phyloP scores from a whole-genome alignment of 441 rosid genomes.

The Erysimum pusillum region DNA sequence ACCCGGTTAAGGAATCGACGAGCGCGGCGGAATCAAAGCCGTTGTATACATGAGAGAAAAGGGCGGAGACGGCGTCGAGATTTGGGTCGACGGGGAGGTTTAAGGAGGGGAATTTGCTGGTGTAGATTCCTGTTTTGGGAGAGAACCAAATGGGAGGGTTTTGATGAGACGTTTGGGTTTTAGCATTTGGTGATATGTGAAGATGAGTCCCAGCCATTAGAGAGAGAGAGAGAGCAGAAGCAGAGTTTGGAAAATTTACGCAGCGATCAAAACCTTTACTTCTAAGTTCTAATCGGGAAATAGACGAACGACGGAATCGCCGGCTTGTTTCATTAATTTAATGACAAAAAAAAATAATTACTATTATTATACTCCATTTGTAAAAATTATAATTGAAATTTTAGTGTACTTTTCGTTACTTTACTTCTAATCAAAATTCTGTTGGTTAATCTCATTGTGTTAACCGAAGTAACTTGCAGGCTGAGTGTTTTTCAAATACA shows the following conservation, averaged over 20 bases:
- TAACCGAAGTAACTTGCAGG: no score
- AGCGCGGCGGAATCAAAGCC: constrained; percentile 54
- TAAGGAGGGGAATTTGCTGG: constrained; percentile 59
- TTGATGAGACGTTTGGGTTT: constrained; percentile 36
- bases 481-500: no score
- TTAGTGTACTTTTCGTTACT: no score
- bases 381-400: no score
- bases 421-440: no score
- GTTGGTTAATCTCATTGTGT: no score
- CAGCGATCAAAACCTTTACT: not conserved
- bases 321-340: no score
- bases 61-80: constrained; percentile 70
- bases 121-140: constrained; percentile 70
- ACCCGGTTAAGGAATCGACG: constrained; percentile 66
- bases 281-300: constrained; percentile 11
- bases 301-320: not conserved
- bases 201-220: constrained; percentile 41
- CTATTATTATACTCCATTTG: no score
- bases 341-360: no score
- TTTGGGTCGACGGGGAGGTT: constrained; percentile 61
- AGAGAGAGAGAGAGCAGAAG: constrained; percentile 1
- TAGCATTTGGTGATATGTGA: constrained; percentile 27
- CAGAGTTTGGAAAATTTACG: not conserved
- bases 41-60: constrained; percentile 64
- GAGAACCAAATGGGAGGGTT: constrained; percentile 59